phyloP scores from a whole-genome alignment of 2,329 filamentous ascomycete species.

The Fusarium torulosum region DNA sequence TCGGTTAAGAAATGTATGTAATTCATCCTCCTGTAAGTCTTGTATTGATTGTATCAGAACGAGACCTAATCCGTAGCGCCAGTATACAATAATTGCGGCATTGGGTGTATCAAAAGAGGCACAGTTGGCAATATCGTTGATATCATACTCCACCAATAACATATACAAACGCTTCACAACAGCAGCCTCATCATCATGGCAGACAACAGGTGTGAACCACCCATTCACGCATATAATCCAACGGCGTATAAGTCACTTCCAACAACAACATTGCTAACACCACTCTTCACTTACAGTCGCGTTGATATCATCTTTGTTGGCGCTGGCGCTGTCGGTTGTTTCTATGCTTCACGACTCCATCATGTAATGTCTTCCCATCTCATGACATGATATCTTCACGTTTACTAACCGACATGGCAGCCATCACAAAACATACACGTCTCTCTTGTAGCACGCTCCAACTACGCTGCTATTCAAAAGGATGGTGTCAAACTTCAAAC shows the following conservation, averaged over 20 bases:
- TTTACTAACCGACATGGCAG: slow-evolving; percentile 48
- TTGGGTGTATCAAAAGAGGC: neutral
- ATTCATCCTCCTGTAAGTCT: slow-evolving; percentile 22
- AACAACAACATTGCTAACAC: slow-evolving; percentile 21
- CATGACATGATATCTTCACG: slow-evolving; percentile 10
- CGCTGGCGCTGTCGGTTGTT: slow-evolving; percentile 78
- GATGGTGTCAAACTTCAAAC: slow-evolving; percentile 75
- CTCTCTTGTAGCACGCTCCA: slow-evolving; percentile 79
- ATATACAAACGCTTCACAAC: slow-evolving; percentile 1
- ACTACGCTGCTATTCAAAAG: slow-evolving; percentile 72
- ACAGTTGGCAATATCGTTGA: neutral
- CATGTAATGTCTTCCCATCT: slow-evolving; percentile 57
- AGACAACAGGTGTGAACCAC: slow-evolving; percentile 32
- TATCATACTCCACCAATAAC: slow-evolving; percentile 7
- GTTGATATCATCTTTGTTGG: slow-evolving; percentile 75
- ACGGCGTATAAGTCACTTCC: neutral
- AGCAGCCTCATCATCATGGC: slow-evolving; percentile 26
- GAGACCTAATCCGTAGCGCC: neutral
- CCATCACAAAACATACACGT: slow-evolving; percentile 66
- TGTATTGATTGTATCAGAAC: neutral
- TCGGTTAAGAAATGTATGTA: neutral
- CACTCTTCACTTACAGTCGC: slow-evolving; percentile 25
- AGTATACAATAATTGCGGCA: neutral
- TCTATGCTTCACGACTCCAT: slow-evolving; percentile 77
- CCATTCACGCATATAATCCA: neutral